Conservation (phyloP, 108 stramenopile genomes). For the Aurantiochytrium sp. region DNA sequence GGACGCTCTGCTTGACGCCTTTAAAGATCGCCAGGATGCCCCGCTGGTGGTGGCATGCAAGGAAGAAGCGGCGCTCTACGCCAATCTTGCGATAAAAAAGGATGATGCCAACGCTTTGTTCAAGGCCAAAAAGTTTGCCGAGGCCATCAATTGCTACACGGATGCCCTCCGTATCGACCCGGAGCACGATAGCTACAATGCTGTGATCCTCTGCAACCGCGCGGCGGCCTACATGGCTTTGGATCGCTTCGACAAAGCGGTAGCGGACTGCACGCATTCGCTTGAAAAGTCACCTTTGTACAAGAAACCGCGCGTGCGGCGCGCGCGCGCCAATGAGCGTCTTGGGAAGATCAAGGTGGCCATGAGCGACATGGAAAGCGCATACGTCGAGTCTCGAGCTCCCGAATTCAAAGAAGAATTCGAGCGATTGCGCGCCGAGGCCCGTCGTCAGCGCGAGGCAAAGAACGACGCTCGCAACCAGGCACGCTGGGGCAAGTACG, state of each 20-base stretch:
- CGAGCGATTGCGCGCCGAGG: neutral
- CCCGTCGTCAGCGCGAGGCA: neutral
- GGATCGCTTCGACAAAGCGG: neutral
- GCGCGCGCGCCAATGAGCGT: conserved; percentile 3
- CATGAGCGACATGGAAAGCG: neutral
- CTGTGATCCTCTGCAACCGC: neutral
- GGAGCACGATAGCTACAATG: neutral
- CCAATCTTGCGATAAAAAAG: neutral
- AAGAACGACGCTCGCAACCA: neutral
- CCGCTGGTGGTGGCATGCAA: neutral
- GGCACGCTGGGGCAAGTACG: neutral
- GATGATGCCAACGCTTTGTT: neutral
- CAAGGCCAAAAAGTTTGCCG: neutral
- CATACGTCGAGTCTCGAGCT: neutral
- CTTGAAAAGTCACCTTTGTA: neutral
- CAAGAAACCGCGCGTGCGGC: neutral
- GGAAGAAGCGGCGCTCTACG: neutral
- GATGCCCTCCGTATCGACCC: neutral
- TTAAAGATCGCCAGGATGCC: neutral
- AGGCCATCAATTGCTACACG: neutral
- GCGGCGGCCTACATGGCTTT: conserved; percentile 2
- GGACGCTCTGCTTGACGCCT: neutral
- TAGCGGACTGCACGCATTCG: neutral
- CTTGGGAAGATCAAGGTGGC: neutral
- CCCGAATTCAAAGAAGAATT: neutral